Conservation (phyloP, 176 grass and related monocot genomes). For the Eleusine coracana region DNA sequence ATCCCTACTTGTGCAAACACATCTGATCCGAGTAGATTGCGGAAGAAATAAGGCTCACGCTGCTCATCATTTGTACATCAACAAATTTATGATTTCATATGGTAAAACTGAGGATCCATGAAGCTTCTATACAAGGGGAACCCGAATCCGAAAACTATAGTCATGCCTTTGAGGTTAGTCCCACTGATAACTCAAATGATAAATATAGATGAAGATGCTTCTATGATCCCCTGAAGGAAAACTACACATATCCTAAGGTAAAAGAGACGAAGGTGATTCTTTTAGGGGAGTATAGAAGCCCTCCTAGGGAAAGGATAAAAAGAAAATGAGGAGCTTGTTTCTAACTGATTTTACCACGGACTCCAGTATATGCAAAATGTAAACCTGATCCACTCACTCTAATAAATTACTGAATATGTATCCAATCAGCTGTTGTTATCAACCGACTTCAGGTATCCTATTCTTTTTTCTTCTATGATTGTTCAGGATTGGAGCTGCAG, state of each 20-base stretch:
- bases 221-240: slow-evolving; percentile 49
- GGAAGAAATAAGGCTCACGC: not conserved
- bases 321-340: not conserved
- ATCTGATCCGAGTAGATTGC: not conserved
- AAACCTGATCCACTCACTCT: slow-evolving; percentile 44
- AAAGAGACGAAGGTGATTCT: slow-evolving; percentile 18
- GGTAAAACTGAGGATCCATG: slow-evolving; percentile 22
- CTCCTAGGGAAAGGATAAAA: slow-evolving; percentile 5
- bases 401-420: slow-evolving; percentile 34
- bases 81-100: slow-evolving; percentile 24
- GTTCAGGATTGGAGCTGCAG: slow-evolving; percentile 34
- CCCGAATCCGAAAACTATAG: slow-evolving; percentile 22
- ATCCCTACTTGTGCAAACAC: not conserved
- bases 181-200: slow-evolving; percentile 34
- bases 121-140: slow-evolving; percentile 42
- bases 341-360: slow-evolving; percentile 34
- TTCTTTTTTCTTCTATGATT: slow-evolving; percentile 20
- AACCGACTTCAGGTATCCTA: slow-evolving; percentile 32
- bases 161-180: slow-evolving; percentile 43
- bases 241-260: slow-evolving; percentile 38
- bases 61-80: slow-evolving; percentile 13
- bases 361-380: slow-evolving; percentile 49
- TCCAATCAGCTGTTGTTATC: slow-evolving; percentile 32
- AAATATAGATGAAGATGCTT: slow-evolving; percentile 42
- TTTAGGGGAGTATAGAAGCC: slow-evolving; percentile 57